These are phyloP conservation scores for Beta vulgaris DNA, from an alignment of 148 eudicot genomes.

Conservation along the genomic window DNA sequence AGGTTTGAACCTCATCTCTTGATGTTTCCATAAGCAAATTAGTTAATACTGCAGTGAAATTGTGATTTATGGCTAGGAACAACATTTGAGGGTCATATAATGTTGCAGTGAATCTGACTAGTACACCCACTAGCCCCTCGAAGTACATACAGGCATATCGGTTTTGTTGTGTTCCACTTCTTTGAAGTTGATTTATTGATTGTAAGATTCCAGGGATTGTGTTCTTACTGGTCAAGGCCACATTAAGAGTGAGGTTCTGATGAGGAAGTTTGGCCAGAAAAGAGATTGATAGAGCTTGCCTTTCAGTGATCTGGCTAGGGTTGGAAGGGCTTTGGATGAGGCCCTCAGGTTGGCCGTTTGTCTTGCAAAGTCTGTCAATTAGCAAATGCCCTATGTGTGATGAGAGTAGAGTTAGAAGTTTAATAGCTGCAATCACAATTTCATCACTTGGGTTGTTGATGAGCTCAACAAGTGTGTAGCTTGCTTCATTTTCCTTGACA, in stretches of 20 bases:
- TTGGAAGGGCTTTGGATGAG: slow-evolving; percentile 46
- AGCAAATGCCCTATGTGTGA: slow-evolving; percentile 65
- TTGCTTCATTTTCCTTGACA: slow-evolving; percentile 68
- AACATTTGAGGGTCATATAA: slow-evolving; percentile 59
- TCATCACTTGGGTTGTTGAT: slow-evolving; percentile 62
- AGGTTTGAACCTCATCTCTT: slow-evolving; percentile 60
- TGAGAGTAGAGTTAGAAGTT: slow-evolving; percentile 56
- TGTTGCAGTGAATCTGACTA: slow-evolving; percentile 77
- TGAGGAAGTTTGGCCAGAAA: slow-evolving; percentile 79
- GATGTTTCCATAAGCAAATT: slow-evolving; percentile 53
- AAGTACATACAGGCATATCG: slow-evolving; percentile 49
- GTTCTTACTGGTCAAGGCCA: slow-evolving; percentile 45
- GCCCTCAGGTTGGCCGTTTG: slow-evolving; percentile 59
- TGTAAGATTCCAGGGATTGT: slow-evolving; percentile 45
- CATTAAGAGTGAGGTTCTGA: slow-evolving; percentile 62
- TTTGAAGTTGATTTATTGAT: slow-evolving; percentile 46
- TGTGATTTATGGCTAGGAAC: slow-evolving; percentile 39
- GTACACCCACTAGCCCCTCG: slow-evolving; percentile 77
- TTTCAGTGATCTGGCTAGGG: slow-evolving; percentile 48
- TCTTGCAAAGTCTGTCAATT: slow-evolving; percentile 60
- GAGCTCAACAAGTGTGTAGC: slow-evolving; percentile 60
- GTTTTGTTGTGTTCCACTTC: slow-evolving; percentile 48
- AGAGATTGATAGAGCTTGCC: slow-evolving; percentile 54
- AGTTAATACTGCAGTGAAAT: slow-evolving; percentile 54
- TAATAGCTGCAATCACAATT: slow-evolving; percentile 53